A percentile compares a stretch with the other conserved stretches of the same genome.
phyloP scores from a whole-genome alignment of 768 basidiomycete species.

The Boletus barrowsii region DNA sequence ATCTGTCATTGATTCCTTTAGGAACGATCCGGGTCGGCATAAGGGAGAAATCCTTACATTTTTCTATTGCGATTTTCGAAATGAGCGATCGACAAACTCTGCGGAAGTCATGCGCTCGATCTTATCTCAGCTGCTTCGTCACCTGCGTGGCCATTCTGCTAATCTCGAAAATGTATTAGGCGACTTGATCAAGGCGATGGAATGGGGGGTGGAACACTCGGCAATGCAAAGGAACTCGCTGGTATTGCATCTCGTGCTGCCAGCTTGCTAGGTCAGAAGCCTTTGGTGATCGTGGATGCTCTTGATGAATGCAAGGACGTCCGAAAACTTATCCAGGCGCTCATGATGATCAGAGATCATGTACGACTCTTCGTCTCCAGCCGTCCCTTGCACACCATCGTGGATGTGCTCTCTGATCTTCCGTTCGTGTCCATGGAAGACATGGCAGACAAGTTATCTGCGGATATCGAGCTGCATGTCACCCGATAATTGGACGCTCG shows the following conservation, averaged over 20 bases:
- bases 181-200: not conserved
- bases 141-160: not conserved
- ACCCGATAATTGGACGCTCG: slow-evolving; percentile 1
- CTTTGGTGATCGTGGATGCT: slow-evolving; percentile 2
- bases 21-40: not conserved
- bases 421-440: slow-evolving; percentile 4
- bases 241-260: not conserved
- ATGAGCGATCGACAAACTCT: not conserved
- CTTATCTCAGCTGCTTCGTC: not conserved
- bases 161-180: not conserved
- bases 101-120: slow-evolving; percentile 4
- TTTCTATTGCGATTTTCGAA: slow-evolving; percentile 4
- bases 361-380: slow-evolving; percentile 3
- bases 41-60: not conserved
- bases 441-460: not conserved
- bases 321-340: not conserved
- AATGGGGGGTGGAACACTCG: not conserved
- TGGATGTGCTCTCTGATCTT: not conserved
- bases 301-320: slow-evolving; percentile 5
- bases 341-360: not conserved
- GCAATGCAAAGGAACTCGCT: not conserved
- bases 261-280: not conserved
- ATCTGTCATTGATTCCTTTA: not conserved
- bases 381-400: not conserved
- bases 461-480: not conserved